Conservation (phyloP, 768 basidiomycete genomes). For the Mycena venus region DNA sequence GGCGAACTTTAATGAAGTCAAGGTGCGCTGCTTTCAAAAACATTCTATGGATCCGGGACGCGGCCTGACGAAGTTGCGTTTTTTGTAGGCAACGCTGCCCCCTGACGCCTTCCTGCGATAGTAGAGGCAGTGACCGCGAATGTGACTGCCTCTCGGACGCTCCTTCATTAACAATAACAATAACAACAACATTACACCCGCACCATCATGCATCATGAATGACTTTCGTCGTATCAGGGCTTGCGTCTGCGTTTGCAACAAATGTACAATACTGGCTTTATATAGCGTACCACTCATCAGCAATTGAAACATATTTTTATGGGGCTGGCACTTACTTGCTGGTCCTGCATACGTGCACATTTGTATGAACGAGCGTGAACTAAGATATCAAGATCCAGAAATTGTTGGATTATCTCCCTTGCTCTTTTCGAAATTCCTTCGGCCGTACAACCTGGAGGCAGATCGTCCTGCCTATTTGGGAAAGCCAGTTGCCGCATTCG, state of each 20-base stretch:
- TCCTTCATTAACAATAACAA: background rate
- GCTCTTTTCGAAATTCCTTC: no score
- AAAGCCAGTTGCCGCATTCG: background rate
- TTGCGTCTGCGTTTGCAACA: slow-evolving; percentile 13
- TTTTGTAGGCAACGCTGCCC: slow-evolving; percentile 59
- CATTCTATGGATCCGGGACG: background rate
- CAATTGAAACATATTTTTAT: slow-evolving; percentile 1
- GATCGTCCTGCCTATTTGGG: no score
- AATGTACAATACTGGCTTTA: slow-evolving; percentile 22
- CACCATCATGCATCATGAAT: background rate
- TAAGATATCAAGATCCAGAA: no score
- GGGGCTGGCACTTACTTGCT: no score
- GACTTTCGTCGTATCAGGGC: slow-evolving; percentile 9
- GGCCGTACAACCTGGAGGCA: no score
- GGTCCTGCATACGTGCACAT: no score
- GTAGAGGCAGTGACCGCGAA: background rate
- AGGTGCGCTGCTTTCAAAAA: slow-evolving; percentile 71
- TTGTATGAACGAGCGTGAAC: no score
- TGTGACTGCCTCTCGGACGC: background rate
- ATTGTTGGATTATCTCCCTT: no score
- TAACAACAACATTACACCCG: background rate
- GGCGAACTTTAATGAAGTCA: slow-evolving; percentile 90
- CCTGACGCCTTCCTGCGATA: slow-evolving; percentile 65
- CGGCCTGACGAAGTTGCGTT: background rate
- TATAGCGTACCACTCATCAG: slow-evolving; percentile 16